Evolutionary conservation across 163 green algal species (phyloP).

Genomic region (Coccomyxa subellipsoidea): DNA sequence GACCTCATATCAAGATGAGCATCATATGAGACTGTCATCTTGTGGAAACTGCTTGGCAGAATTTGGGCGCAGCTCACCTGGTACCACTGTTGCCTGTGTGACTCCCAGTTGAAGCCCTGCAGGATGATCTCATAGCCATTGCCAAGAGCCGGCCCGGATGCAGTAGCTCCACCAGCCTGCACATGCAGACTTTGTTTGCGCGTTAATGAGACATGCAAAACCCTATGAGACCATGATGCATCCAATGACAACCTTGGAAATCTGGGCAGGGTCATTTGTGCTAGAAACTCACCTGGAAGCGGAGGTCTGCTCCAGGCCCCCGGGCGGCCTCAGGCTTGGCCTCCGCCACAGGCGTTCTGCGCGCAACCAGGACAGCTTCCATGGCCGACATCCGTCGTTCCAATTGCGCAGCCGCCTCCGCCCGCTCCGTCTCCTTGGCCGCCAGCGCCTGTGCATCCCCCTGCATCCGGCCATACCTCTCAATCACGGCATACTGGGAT

Average conservation of each 20-base stretch:
- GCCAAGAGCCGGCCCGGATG: slow-evolving; percentile 69
- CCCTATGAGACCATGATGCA: not conserved
- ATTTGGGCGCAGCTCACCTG: slow-evolving; percentile 12
- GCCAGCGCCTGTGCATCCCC: slow-evolving; percentile 19
- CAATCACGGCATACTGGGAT: not conserved
- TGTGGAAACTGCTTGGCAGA: not conserved
- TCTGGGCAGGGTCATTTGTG: too few relatives aligned
- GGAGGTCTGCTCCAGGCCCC: slow-evolving; percentile 31
- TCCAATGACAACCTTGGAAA: too few relatives aligned
- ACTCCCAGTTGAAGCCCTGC: slow-evolving; percentile 96
- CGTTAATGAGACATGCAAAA: not conserved
- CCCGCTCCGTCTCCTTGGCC: slow-evolving; percentile 46
- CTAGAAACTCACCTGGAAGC: slow-evolving; percentile 27
- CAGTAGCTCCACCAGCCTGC: slow-evolving; percentile 3
- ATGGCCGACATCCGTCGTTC: slow-evolving; percentile 89
- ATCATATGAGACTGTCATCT: too few relatives aligned
- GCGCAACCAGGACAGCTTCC: slow-evolving; percentile 74
- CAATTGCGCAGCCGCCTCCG: slow-evolving; percentile 72
- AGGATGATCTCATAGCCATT: slow-evolving; percentile 89
- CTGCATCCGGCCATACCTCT: not conserved
- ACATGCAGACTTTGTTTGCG: too few relatives aligned
- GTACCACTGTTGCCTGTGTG: slow-evolving; percentile 75
- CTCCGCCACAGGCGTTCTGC: slow-evolving; percentile 38
- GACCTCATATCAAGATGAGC: too few relatives aligned
- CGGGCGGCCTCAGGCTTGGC: slow-evolving; percentile 48